phyloP scores from a whole-genome alignment of 2,329 filamentous ascomycete genomes.

The Clarireedia homoeocarpa region DNA sequence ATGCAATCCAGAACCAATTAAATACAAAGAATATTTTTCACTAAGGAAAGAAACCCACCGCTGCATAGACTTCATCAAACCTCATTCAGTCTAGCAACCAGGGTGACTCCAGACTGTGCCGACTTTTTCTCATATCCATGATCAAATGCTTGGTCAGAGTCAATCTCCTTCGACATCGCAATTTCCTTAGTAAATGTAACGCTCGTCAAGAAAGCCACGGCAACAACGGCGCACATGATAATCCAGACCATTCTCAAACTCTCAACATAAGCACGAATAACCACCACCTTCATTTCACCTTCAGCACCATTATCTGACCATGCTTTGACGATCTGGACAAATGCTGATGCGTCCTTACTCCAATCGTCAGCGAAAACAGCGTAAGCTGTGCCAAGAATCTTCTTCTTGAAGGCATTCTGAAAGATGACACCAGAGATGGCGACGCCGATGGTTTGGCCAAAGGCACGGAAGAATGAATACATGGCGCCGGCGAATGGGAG shows the following conservation, averaged over 20 bases:
- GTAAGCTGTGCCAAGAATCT: slow-evolving; percentile 16
- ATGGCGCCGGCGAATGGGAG: slow-evolving; percentile 53
- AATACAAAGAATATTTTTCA: too few species aligned
- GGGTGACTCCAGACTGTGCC: too few species aligned
- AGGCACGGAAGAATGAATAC: slow-evolving; percentile 57
- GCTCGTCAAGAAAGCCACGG: slow-evolving; percentile 27
- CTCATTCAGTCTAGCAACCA: too few species aligned
- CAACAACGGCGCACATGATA: slow-evolving; percentile 20
- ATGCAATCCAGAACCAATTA: too few species aligned
- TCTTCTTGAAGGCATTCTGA: slow-evolving; percentile 44
- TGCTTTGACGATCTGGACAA: slow-evolving; percentile 19
- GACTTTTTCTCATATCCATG: neutral
- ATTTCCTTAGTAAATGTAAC: slow-evolving; percentile 37
- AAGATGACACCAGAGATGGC: slow-evolving; percentile 57
- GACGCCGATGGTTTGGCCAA: slow-evolving; percentile 37
- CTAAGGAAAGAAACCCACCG: too few species aligned
- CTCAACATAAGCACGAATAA: slow-evolving; percentile 17
- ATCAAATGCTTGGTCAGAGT: slow-evolving; percentile 4
- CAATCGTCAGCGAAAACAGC: slow-evolving; percentile 9
- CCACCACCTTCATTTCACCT: slow-evolving; percentile 8
- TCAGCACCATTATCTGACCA: slow-evolving; percentile 10
- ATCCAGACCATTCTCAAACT: slow-evolving; percentile 21
- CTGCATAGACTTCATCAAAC: too few species aligned
- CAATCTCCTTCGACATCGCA: slow-evolving; percentile 44
- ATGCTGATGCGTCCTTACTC: slow-evolving; percentile 15